Evolutionary conservation across 768 basidiomycete species (phyloP).

Genomic region (Mycena epipterygia): DNA sequence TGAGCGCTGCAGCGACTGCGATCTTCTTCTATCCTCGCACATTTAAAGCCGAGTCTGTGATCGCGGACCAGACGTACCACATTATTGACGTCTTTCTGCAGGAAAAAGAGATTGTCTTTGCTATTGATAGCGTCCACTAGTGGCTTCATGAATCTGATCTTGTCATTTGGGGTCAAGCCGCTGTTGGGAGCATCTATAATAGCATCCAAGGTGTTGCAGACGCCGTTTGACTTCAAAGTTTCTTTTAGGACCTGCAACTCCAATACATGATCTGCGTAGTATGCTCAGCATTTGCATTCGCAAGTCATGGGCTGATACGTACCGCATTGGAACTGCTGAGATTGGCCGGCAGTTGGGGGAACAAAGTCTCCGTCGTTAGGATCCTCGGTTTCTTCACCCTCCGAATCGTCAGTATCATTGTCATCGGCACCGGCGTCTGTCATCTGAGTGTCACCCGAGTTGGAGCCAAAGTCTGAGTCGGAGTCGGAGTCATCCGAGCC

Average conservation of each 20-base stretch:
- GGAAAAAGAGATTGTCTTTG: constrained; percentile 8
- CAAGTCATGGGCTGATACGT: neutral
- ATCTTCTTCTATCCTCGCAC: neutral
- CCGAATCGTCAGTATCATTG: neutral
- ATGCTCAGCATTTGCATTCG: neutral
- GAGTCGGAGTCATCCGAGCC: no score
- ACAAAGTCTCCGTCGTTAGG: neutral
- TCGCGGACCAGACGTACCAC: neutral
- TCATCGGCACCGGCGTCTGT: no score
- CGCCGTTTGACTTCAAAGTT: neutral
- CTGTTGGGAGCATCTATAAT: constrained; percentile 5
- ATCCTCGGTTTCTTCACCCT: neutral
- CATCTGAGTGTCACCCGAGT: no score
- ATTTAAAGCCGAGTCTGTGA: neutral
- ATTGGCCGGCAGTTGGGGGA: neutral
- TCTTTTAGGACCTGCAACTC: neutral
- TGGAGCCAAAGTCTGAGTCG: no score
- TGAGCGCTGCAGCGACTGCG: neutral
- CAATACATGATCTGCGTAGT: neutral
- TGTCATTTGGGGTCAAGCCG: neutral
- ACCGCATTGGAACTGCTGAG: neutral
- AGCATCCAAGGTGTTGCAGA: neutral
- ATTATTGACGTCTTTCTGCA: neutral
- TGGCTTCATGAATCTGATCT: neutral
- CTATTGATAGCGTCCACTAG: neutral